These are phyloP conservation scores for Lotmaria passim DNA, from an alignment of 208 protist species.

Conservation along the genomic window DNA sequence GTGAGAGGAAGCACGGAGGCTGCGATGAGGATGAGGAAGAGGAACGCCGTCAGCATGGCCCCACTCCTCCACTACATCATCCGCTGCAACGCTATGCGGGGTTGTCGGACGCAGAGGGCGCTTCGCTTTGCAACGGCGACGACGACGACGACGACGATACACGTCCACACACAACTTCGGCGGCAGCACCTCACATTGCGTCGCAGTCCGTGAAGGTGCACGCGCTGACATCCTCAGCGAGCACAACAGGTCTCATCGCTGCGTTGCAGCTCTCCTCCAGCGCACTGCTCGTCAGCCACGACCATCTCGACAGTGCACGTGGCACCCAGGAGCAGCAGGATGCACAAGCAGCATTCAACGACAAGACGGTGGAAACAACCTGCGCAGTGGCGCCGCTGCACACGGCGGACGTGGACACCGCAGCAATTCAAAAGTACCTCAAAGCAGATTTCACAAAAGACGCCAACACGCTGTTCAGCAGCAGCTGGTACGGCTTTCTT, in stretches of 20 bases:
- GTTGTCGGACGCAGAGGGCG: background rate
- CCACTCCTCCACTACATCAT: too few species aligned
- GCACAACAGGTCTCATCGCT: background rate
- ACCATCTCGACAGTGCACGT: background rate
- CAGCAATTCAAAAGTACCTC: slow-evolving; percentile 5
- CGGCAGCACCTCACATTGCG: background rate
- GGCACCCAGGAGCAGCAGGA: background rate
- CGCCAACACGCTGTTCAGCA: background rate
- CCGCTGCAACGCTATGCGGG: too few species aligned
- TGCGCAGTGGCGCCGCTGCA: background rate
- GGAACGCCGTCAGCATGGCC: too few species aligned
- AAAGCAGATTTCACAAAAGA: slow-evolving; percentile 13
- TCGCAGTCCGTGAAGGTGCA: slow-evolving; percentile 11
- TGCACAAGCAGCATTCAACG: background rate
- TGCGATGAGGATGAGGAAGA: background rate
- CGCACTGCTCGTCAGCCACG: background rate
- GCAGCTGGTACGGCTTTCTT: slow-evolving; percentile 46
- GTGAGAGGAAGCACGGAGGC: background rate
- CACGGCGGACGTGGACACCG: slow-evolving; percentile 8
- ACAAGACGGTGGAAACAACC: background rate
- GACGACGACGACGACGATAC: background rate
- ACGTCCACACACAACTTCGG: background rate
- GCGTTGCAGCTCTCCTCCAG: background rate
- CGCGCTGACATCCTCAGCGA: background rate
- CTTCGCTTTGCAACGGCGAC: background rate